phyloP scores from a whole-genome alignment of 805 yeast genomes.

The Isabelozyma rhagii region DNA sequence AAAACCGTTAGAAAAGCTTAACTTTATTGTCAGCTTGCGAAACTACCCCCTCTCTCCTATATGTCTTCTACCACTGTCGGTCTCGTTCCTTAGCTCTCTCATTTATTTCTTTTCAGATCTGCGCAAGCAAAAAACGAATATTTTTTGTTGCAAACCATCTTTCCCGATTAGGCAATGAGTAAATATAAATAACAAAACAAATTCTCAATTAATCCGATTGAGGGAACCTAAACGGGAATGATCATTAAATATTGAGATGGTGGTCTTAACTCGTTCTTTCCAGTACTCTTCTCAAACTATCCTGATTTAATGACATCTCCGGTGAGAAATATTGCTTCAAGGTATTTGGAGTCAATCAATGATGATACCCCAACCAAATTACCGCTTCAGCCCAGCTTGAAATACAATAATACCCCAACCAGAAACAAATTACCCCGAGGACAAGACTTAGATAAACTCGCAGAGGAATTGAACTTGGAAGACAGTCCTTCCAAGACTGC shows the following conservation, averaged over 20 bases:
- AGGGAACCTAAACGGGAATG: background rate
- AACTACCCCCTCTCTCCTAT: background rate
- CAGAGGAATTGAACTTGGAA: slow-evolving; percentile 31
- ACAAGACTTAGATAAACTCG: slow-evolving; percentile 37
- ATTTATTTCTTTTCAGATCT: background rate
- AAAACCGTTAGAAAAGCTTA: too few relatives aligned
- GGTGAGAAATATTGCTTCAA: slow-evolving; percentile 26
- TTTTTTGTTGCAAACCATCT: background rate
- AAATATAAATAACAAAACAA: background rate
- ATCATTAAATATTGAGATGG: background rate
- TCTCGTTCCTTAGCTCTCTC: background rate
- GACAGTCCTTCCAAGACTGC: slow-evolving; percentile 24
- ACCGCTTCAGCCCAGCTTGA: slow-evolving; percentile 30
- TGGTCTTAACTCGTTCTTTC: background rate
- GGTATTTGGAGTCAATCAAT: slow-evolving; percentile 33
- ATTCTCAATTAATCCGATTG: background rate
- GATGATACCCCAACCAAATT: slow-evolving; percentile 20
- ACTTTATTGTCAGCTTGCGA: too few relatives aligned
- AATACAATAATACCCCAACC: slow-evolving; percentile 17
- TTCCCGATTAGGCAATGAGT: background rate
- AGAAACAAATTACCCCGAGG: slow-evolving; percentile 9
- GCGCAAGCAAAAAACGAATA: background rate
- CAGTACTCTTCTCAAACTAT: too few relatives aligned
- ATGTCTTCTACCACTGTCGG: background rate
- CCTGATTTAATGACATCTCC: slow-evolving; percentile 15